A percentile compares a stretch with the other conserved stretches of the same genome.
phyloP scores from a whole-genome alignment of 2,329 filamentous ascomycete genomes.

The Calonectria montana region DNA sequence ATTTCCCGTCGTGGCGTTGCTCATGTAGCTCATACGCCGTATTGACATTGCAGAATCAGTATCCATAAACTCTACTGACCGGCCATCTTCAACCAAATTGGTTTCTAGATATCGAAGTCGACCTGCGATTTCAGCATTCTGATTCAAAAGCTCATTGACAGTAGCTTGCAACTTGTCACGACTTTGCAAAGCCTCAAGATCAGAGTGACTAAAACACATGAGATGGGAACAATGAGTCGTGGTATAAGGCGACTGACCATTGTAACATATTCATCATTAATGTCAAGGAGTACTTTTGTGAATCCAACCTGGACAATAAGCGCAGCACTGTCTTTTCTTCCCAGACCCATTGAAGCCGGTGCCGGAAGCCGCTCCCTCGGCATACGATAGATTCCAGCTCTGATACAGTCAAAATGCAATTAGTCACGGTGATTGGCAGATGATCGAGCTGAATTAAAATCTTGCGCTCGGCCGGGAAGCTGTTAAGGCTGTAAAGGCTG shows the following conservation, averaged over 20 bases:
- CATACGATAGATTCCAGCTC: neutral
- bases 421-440: neutral
- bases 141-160: neutral
- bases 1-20: neutral
- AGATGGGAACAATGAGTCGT: neutral
- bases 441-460: neutral
- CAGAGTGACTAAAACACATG: neutral
- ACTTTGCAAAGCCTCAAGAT: neutral
- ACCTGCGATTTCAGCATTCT: neutral
- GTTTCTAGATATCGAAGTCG: neutral
- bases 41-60: neutral
- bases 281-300: neutral
- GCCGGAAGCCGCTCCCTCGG: neutral
- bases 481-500: neutral
- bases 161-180: neutral
- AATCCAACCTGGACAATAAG: neutral
- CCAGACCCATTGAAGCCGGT: neutral
- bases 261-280: neutral
- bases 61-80: neutral
- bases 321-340: neutral
- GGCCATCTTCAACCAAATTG: neutral
- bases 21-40: neutral
- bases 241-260: neutral
- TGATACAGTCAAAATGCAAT: neutral
- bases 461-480: neutral